phyloP scores from a whole-genome alignment of 2,329 filamentous ascomycete species.

The Apiospora saccharicola region DNA sequence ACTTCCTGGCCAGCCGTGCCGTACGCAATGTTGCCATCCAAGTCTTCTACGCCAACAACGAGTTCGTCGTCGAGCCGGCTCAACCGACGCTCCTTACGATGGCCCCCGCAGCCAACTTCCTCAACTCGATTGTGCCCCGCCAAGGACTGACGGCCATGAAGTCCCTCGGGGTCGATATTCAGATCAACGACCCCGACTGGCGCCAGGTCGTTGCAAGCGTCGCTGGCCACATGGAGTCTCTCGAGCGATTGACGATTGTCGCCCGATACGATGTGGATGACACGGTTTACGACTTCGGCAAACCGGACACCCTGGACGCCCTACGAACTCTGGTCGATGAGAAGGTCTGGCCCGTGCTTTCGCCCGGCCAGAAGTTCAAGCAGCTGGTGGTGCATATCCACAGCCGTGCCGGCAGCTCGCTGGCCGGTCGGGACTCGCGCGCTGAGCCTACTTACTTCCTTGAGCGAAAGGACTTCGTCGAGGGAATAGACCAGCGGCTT shows the following conservation, averaged over 20 bases:
- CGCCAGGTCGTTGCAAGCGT: fast-evolving
- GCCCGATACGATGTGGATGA: background rate
- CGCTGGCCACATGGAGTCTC: background rate
- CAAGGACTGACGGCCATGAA: background rate
- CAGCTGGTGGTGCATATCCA: background rate
- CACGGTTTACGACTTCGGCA: background rate
- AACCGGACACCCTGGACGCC: background rate
- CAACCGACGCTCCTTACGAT: background rate
- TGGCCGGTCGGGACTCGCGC: background rate
- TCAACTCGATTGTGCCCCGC: background rate
- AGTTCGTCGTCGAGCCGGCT: background rate
- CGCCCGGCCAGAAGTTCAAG: background rate
- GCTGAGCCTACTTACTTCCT: background rate
- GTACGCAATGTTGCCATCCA: background rate
- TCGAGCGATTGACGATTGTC: background rate
- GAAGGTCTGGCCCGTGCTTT: background rate
- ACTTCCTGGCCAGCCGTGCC: background rate
- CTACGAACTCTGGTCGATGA: background rate
- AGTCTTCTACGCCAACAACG: background rate
- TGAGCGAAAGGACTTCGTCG: background rate
- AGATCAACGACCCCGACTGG: background rate
- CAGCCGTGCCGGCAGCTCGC: background rate
- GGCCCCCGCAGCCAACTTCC: background rate
- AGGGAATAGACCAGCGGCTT: too few species aligned
- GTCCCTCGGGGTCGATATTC: fast-evolving